phyloP scores from a whole-genome alignment of 768 basidiomycete species.

The Kwoniella sp. region DNA sequence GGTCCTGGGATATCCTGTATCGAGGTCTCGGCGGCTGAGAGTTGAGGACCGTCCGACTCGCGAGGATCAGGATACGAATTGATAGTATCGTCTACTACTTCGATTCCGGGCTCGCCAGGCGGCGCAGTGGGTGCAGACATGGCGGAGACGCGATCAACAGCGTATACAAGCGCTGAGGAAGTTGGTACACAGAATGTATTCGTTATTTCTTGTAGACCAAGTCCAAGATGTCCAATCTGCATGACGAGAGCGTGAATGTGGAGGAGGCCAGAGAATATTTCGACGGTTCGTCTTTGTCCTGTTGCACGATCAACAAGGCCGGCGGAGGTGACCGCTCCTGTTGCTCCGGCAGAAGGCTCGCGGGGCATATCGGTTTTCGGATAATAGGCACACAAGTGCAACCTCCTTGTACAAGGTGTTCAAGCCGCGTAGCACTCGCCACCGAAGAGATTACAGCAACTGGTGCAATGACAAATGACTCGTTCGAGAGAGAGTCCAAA shows the following conservation, averaged over 20 bases:
- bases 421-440: neutral
- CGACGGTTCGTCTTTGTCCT: neutral
- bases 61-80: slow-evolving; percentile 30
- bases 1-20: slow-evolving; percentile 38
- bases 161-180: too few relatives aligned
- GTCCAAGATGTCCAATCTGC: too few relatives aligned
- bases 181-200: too few relatives aligned
- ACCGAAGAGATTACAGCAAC: neutral
- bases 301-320: neutral
- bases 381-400: too few relatives aligned
- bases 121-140: slow-evolving; percentile 21
- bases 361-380: too few relatives aligned
- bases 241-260: neutral
- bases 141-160: too few relatives aligned
- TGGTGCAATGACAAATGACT: neutral
- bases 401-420: too few relatives aligned
- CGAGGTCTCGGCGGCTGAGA: slow-evolving; percentile 9
- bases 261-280: neutral
- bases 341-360: too few relatives aligned
- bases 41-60: slow-evolving; percentile 17
- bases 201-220: too few relatives aligned
- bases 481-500: neutral
- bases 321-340: neutral
- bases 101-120: slow-evolving; percentile 19
- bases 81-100: slow-evolving; percentile 28